Evolutionary conservation across 352 stramenopile genomes (phyloP).

Genomic region (Phytophthora sp.): DNA sequence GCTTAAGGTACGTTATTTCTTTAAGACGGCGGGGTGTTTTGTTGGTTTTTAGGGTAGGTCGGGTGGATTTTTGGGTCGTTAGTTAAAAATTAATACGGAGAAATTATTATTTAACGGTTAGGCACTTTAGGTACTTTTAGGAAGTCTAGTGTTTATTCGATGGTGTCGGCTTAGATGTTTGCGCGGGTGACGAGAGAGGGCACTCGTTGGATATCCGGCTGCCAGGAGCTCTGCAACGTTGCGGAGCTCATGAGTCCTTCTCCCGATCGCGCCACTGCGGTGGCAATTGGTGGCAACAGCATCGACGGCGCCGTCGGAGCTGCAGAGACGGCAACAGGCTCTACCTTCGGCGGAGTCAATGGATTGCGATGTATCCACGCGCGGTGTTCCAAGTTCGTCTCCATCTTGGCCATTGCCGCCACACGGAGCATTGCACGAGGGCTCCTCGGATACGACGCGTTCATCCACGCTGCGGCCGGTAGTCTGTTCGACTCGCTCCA

Average conservation of each 20-base stretch:
- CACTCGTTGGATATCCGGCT: slow-evolving; percentile 32
- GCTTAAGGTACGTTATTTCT: no score
- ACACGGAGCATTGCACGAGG: slow-evolving; percentile 50
- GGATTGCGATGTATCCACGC: slow-evolving; percentile 24
- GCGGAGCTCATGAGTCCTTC: slow-evolving; percentile 35
- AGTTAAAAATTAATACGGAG: neutral
- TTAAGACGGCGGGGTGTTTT: no score
- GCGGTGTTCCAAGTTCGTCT: slow-evolving; percentile 21
- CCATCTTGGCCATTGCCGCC: slow-evolving; percentile 39
- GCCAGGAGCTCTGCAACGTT: slow-evolving; percentile 32
- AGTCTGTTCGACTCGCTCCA: slow-evolving; percentile 28
- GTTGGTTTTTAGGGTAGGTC: no score
- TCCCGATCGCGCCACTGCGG: slow-evolving; percentile 39
- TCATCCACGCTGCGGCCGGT: slow-evolving; percentile 30
- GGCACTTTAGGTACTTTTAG: slow-evolving; percentile 18
- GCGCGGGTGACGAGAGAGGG: slow-evolving; percentile 29
- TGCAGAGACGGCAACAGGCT: neutral
- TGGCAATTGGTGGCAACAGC: slow-evolving; percentile 45
- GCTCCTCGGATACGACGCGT: slow-evolving; percentile 38
- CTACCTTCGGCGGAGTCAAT: slow-evolving; percentile 14
- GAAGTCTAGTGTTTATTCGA: neutral
- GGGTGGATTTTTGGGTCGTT: no score
- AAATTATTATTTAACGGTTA: slow-evolving; percentile 25
- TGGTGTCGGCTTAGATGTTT: slow-evolving; percentile 29
- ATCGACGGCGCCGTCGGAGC: slow-evolving; percentile 14